These are phyloP conservation scores for Aspergillus homomorphus DNA, from an alignment of 495 filamentous ascomycete genomes.

Conservation along the genomic window DNA sequence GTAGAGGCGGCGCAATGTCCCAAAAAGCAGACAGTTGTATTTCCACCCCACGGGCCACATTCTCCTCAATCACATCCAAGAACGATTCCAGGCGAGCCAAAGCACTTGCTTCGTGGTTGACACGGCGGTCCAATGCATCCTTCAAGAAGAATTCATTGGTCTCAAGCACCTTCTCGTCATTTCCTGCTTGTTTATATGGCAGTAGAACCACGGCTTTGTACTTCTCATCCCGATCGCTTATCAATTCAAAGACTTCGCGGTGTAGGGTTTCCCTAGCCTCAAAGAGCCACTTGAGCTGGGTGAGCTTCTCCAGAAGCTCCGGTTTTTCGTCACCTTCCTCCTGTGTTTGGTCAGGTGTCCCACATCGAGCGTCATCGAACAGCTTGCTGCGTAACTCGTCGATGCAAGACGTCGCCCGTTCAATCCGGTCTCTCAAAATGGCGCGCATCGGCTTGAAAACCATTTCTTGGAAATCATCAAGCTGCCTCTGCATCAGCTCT, in stretches of 20 bases:
- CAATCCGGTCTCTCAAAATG: constrained; percentile 62
- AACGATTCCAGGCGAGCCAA: constrained; percentile 74
- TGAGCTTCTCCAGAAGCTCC: constrained; percentile 89
- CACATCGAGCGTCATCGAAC: constrained; percentile 67
- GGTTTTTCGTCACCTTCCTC: constrained; percentile 95
- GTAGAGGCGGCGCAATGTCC: constrained; percentile 88
- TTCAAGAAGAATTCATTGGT: constrained; percentile 77
- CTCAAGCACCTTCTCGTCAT: constrained; percentile 69
- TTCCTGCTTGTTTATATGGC: constrained; percentile 69
- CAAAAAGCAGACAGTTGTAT: constrained; percentile 90
- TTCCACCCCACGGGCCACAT: constrained; percentile 84
- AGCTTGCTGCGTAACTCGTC: constrained; percentile 67
- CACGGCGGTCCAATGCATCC: constrained; percentile 67
- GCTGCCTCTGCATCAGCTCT: constrained; percentile 63
- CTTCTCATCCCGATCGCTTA: constrained; percentile 76
- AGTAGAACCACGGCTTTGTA: constrained; percentile 78
- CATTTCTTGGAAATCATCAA: constrained; percentile 70
- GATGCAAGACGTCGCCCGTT: constrained; percentile 62
- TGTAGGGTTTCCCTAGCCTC: constrained; percentile 87
- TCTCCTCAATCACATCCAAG: constrained; percentile 74
- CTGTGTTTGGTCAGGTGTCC: constrained; percentile 76
- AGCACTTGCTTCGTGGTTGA: constrained; percentile 61
- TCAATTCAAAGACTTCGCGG: constrained; percentile 75
- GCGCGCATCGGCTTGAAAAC: constrained; percentile 77
- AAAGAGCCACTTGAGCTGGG: constrained; percentile 95